These are phyloP conservation scores for Wickerhamiella cacticola DNA, from an alignment of 805 yeast species.

Conservation along the genomic window DNA sequence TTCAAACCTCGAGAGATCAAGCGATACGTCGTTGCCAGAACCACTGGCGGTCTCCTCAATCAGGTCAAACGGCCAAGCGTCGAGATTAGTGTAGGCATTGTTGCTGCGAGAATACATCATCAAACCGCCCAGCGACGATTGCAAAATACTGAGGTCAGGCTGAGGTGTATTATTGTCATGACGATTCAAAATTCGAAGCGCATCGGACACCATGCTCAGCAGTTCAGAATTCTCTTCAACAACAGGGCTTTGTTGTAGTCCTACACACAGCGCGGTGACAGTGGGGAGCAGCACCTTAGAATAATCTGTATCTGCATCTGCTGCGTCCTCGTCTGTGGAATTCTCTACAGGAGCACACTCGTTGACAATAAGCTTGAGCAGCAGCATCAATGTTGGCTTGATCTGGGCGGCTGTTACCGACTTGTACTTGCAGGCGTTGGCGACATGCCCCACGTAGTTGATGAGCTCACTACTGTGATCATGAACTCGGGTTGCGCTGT, in stretches of 20 bases:
- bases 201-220: conserved; percentile 7
- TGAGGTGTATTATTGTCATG: neutral
- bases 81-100: conserved; percentile 29
- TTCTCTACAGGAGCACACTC: conserved; percentile 2
- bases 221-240: conserved; percentile 6
- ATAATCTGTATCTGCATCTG: neutral
- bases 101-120: conserved; percentile 20
- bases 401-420: neutral
- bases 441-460: conserved; percentile 1
- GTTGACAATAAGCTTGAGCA: conserved; percentile 6
- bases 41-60: conserved; percentile 45
- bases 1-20: conserved; percentile 44
- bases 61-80: conserved; percentile 41
- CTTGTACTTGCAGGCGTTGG: neutral
- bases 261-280: conserved; percentile 1
- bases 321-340: neutral
- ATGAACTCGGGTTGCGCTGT: neutral
- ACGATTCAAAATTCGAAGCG: conserved; percentile 4
- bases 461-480: conserved; percentile 3
- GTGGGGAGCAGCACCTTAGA: conserved; percentile 4
- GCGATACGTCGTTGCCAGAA: conserved; percentile 42
- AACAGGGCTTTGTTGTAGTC: conserved; percentile 2
- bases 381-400: conserved; percentile 3
- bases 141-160: neutral
- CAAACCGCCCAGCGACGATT: conserved; percentile 16